These are phyloP conservation scores for Hypericum androsaemum DNA, from an alignment of 345 rosid genomes.

Conservation along the genomic window DNA sequence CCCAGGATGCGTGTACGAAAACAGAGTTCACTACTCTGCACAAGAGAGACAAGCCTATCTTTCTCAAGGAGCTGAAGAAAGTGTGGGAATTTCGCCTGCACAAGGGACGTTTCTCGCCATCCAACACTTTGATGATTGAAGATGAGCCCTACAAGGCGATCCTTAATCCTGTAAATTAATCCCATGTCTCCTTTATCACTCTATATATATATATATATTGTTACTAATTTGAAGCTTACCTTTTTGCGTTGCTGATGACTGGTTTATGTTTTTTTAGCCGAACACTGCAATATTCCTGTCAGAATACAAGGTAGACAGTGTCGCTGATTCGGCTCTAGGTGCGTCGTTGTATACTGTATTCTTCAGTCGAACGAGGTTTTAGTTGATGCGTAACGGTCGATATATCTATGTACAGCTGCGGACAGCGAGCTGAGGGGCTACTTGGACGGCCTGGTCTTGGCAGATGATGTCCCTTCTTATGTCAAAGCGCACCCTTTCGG, in stretches of 20 bases:
- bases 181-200: background rate
- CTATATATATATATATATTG: background rate
- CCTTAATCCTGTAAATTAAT: constrained; percentile 34
- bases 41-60: constrained; percentile 23
- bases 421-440: constrained; percentile 29
- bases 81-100: constrained; percentile 10
- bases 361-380: background rate
- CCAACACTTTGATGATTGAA: constrained; percentile 31
- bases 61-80: constrained; percentile 29
- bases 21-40: constrained; percentile 20
- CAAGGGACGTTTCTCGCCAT: constrained; percentile 9
- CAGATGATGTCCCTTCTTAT: constrained; percentile 27
- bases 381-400: background rate
- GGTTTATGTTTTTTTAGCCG: constrained; percentile 18
- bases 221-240: no score
- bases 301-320: constrained; percentile 8
- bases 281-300: constrained; percentile 23
- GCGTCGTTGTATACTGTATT: background rate
- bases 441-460: constrained; percentile 23
- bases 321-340: constrained; percentile 9
- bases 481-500: constrained; percentile 30
- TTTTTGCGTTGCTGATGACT: background rate
- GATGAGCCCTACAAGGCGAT: constrained; percentile 40
- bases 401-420: constrained; percentile 16
- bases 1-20: constrained; percentile 26